Percentiles rank a stretch among this genome's conserved stretches.
Conservation (phyloP, 148 eudicot genomes). For the Nyssa sinensis region DNA sequence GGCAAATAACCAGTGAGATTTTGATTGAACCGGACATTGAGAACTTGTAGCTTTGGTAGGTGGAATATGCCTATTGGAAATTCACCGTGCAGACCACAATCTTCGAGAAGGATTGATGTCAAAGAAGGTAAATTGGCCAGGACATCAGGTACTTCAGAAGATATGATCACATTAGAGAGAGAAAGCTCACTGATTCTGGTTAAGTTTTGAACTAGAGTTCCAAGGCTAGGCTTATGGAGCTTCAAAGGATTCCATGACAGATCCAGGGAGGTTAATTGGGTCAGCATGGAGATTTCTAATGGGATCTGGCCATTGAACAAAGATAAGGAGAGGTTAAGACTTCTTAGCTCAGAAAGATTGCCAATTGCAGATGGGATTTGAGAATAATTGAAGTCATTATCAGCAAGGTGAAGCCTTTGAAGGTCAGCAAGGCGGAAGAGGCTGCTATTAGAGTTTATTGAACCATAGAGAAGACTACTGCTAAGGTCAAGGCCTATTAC, state of each 20-base stretch:
- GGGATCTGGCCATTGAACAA: constrained; percentile 33
- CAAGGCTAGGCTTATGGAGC: constrained; percentile 18
- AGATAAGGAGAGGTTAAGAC: constrained; percentile 32
- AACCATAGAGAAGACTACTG: constrained; percentile 30
- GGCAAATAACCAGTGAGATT: constrained; percentile 25
- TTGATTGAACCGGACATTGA: constrained; percentile 17
- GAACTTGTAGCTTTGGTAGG: constrained; percentile 21
- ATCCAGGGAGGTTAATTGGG: constrained; percentile 20
- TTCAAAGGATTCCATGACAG: constrained; percentile 17
- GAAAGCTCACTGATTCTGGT: constrained; percentile 11
- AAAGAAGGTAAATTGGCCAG: constrained; percentile 27
- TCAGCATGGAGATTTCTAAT: constrained; percentile 21
- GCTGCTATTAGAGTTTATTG: constrained; percentile 23
- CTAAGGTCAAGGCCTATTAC: constrained; percentile 38
- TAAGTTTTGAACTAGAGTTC: constrained; percentile 17
- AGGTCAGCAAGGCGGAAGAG: constrained; percentile 30
- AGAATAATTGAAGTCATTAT: constrained; percentile 25
- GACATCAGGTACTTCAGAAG: constrained; percentile 22
- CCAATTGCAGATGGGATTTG: constrained; percentile 25
- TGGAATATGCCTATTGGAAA: constrained; percentile 27
- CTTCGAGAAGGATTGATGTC: neutral
- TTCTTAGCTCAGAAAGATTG: constrained; percentile 14
- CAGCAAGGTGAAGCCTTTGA: constrained; percentile 27
- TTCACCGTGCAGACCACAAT: constrained; percentile 26
- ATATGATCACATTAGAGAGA: constrained; percentile 17